Evolutionary conservation across 2,329 filamentous ascomycete species (phyloP).

Genomic region (Hypocrella siamensis): DNA sequence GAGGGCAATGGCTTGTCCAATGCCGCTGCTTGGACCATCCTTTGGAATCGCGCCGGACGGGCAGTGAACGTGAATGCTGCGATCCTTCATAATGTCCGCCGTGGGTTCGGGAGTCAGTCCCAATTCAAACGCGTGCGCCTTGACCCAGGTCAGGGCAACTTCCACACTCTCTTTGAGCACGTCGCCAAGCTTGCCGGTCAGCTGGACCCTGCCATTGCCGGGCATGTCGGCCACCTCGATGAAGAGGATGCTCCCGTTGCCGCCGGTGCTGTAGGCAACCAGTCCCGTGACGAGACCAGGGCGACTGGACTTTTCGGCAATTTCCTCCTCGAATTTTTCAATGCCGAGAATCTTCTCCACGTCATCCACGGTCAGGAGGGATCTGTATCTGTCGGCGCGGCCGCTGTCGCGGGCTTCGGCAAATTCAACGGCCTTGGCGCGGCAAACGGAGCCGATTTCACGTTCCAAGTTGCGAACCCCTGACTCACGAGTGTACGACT

Average conservation of each 20-base stretch:
- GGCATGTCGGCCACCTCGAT: conserved; percentile 98
- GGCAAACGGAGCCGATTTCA: conserved; percentile 87
- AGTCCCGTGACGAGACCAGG: conserved; percentile 92
- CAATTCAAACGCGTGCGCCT: conserved; percentile 83
- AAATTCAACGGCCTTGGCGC: conserved; percentile 87
- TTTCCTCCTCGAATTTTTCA: conserved; percentile 88
- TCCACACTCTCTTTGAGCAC: conserved; percentile 96
- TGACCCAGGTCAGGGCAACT: conserved; percentile 93
- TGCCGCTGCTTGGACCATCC: conserved; percentile 73
- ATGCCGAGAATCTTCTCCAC: conserved; percentile 84
- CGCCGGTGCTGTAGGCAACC: conserved; percentile 84
- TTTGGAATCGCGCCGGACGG: conserved; percentile 91
- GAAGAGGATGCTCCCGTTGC: conserved; percentile 91
- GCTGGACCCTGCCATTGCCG: conserved; percentile 76
- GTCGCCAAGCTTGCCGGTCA: conserved; percentile 91
- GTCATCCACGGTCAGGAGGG: conserved; percentile 60
- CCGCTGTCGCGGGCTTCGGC: conserved; percentile 73
- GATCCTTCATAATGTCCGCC: conserved; percentile 90
- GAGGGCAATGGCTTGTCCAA: conserved; percentile 85
- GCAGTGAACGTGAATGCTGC: conserved; percentile 91
- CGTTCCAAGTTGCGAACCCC: conserved; percentile 93
- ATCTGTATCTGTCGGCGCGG: conserved; percentile 53
- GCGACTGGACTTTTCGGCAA: conserved; percentile 69
- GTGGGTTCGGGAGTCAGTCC: conserved; percentile 66
- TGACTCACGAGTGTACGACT: conserved; percentile 88